These are phyloP conservation scores for Aspergillus asperescens DNA, from an alignment of 495 filamentous ascomycete genomes.

Conservation along the genomic window DNA sequence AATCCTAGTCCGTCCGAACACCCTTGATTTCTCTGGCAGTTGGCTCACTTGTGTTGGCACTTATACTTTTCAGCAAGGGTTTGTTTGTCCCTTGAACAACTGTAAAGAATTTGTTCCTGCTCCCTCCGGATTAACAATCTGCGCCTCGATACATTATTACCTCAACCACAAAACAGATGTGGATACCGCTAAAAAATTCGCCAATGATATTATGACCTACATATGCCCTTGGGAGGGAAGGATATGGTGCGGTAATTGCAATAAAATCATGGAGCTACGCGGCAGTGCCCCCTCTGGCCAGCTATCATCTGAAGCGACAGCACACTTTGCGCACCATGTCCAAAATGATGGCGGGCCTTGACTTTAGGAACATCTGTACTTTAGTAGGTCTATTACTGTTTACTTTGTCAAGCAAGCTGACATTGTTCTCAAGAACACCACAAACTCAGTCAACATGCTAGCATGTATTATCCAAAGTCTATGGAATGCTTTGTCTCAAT, in stretches of 20 bases:
- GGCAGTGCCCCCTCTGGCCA: neutral
- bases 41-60: neutral
- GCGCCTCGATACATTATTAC: neutral
- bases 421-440: neutral
- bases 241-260: neutral
- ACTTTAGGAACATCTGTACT: neutral
- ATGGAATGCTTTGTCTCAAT: neutral
- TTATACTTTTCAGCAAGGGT: neutral
- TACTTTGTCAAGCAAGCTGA: neutral
- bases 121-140: neutral
- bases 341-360: neutral
- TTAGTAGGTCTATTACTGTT: neutral
- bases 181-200: neutral
- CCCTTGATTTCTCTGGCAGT: neutral
- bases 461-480: neutral
- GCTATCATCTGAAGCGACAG: neutral
- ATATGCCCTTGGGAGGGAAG: neutral
- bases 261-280: neutral
- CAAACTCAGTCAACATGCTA: neutral
- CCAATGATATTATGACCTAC: neutral
- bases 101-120: neutral
- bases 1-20: neutral
- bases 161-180: neutral
- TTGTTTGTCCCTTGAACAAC: neutral
- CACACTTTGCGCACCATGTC: neutral